These are phyloP conservation scores for Penicillium subrubescens DNA, from an alignment of 495 filamentous ascomycete genomes.

Conservation along the genomic window DNA sequence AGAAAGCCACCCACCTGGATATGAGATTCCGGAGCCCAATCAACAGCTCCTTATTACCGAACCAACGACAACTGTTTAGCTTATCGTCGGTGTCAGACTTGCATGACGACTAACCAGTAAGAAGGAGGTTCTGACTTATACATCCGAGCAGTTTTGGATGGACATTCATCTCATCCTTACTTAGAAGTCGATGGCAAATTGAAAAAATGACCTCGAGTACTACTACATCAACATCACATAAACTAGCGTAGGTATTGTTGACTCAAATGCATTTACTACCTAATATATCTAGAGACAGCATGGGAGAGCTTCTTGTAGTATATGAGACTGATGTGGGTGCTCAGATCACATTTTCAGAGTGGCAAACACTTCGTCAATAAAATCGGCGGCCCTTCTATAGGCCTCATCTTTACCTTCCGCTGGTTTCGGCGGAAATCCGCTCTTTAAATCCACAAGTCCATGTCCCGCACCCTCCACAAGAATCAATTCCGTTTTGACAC, in stretches of 20 bases:
- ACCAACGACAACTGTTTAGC: not conserved
- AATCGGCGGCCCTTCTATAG: not conserved
- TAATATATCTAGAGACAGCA: not conserved
- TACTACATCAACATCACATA: not conserved
- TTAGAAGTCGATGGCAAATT: not conserved
- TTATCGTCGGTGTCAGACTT: not conserved
- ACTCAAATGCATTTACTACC: too few relatives aligned
- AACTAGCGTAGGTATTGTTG: too few relatives aligned
- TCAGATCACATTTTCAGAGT: not conserved
- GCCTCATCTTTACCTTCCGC: not conserved
- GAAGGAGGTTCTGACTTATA: not conserved
- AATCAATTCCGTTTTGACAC: slow-evolving; percentile 17
- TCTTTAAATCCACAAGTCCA: slow-evolving; percentile 17
- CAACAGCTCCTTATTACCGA: not conserved
- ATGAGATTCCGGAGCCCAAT: not conserved
- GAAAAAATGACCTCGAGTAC: too few relatives aligned
- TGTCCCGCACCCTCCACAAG: slow-evolving; percentile 20
- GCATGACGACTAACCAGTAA: not conserved
- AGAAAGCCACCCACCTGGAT: not conserved
- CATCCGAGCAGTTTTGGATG: not conserved
- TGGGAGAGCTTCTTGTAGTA: too few relatives aligned
- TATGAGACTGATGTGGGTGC: too few relatives aligned
- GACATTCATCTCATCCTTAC: not conserved
- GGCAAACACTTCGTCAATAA: not conserved
- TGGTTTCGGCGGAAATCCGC: slow-evolving; percentile 4